phyloP scores from a whole-genome alignment of 148 eudicot genomes.

The Dianthus caryophyllus region DNA sequence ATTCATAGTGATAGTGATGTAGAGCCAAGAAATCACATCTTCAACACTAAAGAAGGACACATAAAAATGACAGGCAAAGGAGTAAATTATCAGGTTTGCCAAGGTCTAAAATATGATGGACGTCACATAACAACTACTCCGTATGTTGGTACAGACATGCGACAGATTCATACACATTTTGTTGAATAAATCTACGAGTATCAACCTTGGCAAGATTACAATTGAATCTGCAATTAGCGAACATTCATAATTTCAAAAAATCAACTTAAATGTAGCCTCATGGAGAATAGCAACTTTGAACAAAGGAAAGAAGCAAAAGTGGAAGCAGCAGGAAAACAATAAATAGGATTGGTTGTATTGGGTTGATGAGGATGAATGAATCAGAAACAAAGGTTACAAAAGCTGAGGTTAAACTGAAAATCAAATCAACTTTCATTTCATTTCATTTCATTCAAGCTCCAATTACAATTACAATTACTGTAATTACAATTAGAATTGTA shows the following conservation, averaged over 20 bases:
- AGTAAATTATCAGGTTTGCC: not conserved
- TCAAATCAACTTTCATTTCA: no score
- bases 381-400: no score
- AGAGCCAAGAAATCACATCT: not conserved
- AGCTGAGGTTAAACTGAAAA: no score
- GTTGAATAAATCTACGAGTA: slow-evolving; percentile 5
- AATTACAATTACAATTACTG: no score
- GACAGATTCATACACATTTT: not conserved
- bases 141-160: not conserved
- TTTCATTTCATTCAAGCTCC: no score
- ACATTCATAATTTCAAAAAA: slow-evolving; percentile 3
- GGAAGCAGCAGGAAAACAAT: no score
- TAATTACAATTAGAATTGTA: no score
- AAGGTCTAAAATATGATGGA: not conserved
- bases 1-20: not conserved
- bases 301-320: no score
- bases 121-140: not conserved
- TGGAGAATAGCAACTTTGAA: no score
- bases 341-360: no score
- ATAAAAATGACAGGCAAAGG: not conserved
- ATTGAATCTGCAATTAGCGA: not conserved
- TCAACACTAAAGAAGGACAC: not conserved
- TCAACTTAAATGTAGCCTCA: no score
- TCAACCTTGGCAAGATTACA: not conserved
- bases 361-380: no score